Evolutionary conservation across 2,329 filamentous ascomycete genomes (phyloP).

Genomic region (Botrytis squamosa): DNA sequence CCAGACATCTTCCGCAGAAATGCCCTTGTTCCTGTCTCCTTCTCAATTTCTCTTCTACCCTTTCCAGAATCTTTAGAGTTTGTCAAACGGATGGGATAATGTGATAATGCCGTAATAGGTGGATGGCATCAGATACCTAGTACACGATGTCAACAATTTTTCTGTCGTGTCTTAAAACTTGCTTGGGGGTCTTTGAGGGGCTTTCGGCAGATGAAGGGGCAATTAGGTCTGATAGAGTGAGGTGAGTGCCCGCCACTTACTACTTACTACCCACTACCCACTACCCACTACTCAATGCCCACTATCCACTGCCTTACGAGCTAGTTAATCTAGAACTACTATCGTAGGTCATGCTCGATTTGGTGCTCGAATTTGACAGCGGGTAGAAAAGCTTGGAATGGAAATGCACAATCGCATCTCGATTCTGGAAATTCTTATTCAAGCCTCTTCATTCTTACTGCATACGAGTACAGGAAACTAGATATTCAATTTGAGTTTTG

Average conservation of each 20-base stretch:
- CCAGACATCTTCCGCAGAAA: background rate
- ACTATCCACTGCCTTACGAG: background rate
- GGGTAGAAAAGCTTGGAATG: background rate
- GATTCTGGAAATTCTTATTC: background rate
- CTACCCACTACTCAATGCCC: background rate
- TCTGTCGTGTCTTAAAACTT: background rate
- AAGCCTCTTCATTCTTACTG: background rate
- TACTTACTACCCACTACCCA: background rate
- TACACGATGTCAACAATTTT: background rate
- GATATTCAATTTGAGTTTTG: background rate
- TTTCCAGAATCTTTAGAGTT: background rate
- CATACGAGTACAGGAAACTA: background rate
- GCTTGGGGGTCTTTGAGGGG: conserved; percentile 2
- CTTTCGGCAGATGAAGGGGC: conserved; percentile 14
- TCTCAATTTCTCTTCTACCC: background rate
- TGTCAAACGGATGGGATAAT: background rate
- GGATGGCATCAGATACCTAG: background rate
- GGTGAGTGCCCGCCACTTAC: background rate
- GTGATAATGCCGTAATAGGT: background rate
- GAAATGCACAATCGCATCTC: background rate
- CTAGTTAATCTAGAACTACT: background rate
- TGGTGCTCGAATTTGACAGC: conserved; percentile 7
- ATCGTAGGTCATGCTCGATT: background rate
- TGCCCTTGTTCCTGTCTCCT: background rate
- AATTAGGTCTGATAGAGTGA: background rate